A percentile compares a stretch with the other conserved stretches of the same genome.
phyloP scores from a whole-genome alignment of 139 green algal species.

The Coelastrella sp. region DNA sequence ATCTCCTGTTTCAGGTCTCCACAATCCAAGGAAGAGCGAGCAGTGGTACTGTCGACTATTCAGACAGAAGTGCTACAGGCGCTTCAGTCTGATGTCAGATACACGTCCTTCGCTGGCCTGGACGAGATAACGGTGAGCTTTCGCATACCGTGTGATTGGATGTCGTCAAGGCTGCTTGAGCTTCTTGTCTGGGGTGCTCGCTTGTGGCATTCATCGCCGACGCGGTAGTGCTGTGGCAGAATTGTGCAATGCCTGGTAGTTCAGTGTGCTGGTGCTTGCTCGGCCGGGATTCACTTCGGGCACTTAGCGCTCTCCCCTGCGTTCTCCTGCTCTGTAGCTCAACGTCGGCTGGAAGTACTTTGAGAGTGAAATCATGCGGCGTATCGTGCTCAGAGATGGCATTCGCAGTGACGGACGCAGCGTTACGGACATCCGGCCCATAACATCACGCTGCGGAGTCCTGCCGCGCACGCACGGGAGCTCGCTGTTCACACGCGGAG shows the following conservation, averaged over 20 bases:
- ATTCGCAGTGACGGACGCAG: slow-evolving; percentile 85
- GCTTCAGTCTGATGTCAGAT: neutral
- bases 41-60: slow-evolving; percentile 9
- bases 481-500: slow-evolving; percentile 96
- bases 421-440: slow-evolving; percentile 85
- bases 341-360: slow-evolving; percentile 62
- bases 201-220: no score
- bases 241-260: no score
- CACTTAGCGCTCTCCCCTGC: no score
- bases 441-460: slow-evolving; percentile 75
- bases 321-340: slow-evolving; percentile 32
- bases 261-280: no score
- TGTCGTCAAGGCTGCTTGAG: neutral
- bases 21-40: slow-evolving; percentile 59
- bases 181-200: no score
- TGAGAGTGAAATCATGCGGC: slow-evolving; percentile 74
- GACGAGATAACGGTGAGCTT: slow-evolving; percentile 25
- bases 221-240: neutral
- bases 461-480: slow-evolving; percentile 94
- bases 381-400: slow-evolving; percentile 76
- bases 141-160: no score
- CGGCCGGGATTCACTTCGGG: no score
- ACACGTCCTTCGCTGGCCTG: neutral
- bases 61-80: neutral
- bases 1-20: neutral